These are phyloP conservation scores for Ambrosiella cleistominuta DNA, from an alignment of 2,329 filamentous ascomycete species.

Conservation along the genomic window DNA sequence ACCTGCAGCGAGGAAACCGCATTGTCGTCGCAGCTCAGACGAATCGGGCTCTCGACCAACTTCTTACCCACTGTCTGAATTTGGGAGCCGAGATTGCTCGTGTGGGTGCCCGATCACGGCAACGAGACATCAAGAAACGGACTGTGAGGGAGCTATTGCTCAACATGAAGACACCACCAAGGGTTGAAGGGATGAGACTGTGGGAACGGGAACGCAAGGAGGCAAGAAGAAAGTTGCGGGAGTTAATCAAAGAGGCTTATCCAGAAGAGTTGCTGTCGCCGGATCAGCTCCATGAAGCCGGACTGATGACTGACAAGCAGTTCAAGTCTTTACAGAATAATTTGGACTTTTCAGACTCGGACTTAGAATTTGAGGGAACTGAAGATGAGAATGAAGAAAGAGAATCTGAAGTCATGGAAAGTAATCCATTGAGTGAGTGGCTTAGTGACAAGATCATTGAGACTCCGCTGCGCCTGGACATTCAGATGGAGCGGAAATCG, in stretches of 20 bases:
- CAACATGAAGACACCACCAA: not conserved
- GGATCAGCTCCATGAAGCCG: not conserved
- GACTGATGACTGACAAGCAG: not conserved
- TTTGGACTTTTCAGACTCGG: not conserved
- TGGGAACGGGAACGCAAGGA: not conserved
- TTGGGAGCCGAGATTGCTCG: slow-evolving; percentile 37
- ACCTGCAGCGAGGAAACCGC: slow-evolving; percentile 38
- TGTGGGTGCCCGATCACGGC: slow-evolving; percentile 26
- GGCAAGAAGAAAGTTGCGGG: not conserved
- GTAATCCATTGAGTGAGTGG: not conserved
- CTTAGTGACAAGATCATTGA: not conserved
- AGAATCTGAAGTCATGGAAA: not conserved
- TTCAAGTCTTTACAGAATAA: not conserved
- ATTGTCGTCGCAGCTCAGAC: slow-evolving; percentile 74
- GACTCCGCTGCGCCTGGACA: not conserved
- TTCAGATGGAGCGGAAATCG: not conserved
- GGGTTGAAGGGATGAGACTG: not conserved
- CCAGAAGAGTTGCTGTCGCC: not conserved
- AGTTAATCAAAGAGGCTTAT: not conserved
- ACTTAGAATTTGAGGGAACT: not conserved
- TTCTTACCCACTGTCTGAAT: slow-evolving; percentile 44
- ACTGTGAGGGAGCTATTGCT: slow-evolving; percentile 1
- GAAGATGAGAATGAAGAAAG: not conserved
- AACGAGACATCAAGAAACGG: slow-evolving; percentile 7
- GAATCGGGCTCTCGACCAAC: slow-evolving; percentile 77